Evolutionary conservation across 306 rosid genomes (phyloP).

Genomic region (Dicorynia guianensis): DNA sequence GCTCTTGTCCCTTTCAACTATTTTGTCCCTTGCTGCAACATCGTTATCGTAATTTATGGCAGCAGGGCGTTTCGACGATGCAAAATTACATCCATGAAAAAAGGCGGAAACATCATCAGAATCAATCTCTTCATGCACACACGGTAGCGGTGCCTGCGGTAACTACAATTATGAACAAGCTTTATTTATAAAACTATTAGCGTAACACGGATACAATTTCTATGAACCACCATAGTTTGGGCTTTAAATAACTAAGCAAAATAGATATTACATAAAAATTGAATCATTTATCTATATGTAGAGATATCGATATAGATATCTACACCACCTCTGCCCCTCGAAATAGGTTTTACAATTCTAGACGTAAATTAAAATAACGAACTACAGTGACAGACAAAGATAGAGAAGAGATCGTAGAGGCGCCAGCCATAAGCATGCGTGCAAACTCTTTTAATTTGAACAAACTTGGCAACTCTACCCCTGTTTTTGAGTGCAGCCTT

Average conservation of each 20-base stretch:
- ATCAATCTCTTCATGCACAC: conserved; percentile 2
- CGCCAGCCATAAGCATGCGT: not conserved
- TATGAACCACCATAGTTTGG: not conserved
- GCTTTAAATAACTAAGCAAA: not conserved
- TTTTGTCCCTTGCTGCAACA: not conserved
- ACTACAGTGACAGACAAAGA: conserved; percentile 33
- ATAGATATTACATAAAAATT: conserved; percentile 18
- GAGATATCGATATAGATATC: not conserved
- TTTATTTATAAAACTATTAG: not conserved
- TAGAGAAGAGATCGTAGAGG: conserved; percentile 5
- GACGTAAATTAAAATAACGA: not conserved
- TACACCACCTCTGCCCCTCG: conserved; percentile 2
- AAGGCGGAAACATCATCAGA: not conserved
- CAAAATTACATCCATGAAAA: no score
- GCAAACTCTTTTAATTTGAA: conserved; percentile 5
- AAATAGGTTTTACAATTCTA: not conserved
- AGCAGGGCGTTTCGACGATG: not conserved
- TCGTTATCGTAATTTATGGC: conserved; percentile 11
- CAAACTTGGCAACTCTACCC: conserved; percentile 12
- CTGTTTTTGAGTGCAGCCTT: conserved; percentile 20
- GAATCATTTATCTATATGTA: not conserved
- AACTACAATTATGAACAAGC: not conserved
- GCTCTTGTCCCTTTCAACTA: conserved; percentile 6
- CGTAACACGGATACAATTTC: not conserved
- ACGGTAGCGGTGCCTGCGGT: not conserved